Evolutionary conservation across 192 early-diverging fungal species (phyloP).

Genomic region (Backusella morwellensis): DNA sequence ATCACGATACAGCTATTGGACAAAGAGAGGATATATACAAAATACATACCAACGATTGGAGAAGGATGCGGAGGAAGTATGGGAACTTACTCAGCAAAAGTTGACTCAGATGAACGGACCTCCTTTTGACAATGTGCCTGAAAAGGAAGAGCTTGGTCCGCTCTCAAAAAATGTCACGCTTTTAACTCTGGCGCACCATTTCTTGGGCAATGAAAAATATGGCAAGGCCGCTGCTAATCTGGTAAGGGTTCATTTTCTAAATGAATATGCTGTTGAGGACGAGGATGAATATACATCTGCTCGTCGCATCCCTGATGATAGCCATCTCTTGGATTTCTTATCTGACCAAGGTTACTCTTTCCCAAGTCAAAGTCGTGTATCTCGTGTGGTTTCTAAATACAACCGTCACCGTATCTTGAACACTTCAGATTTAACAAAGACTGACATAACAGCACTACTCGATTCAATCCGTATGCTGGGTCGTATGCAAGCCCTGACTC

Average conservation of each 20-base stretch:
- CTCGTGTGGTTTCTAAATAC: constrained; percentile 42
- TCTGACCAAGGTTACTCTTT: constrained; percentile 61
- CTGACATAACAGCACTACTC: constrained; percentile 46
- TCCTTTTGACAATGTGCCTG: neutral
- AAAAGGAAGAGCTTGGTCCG: constrained; percentile 17
- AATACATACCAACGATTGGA: constrained; percentile 37
- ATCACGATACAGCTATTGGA: constrained; percentile 51
- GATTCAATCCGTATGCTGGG: constrained; percentile 54
- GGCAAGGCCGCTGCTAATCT: constrained; percentile 52
- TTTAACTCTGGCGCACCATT: constrained; percentile 50
- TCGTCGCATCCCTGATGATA: constrained; percentile 36
- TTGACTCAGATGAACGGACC: neutral
- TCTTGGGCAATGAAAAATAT: constrained; percentile 48
- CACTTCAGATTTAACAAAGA: constrained; percentile 44
- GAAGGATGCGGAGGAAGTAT: constrained; percentile 20
- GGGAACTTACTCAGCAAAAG: constrained; percentile 1
- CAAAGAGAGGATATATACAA: constrained; percentile 40
- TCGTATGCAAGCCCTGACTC: constrained; percentile 46
- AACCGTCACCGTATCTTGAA: constrained; percentile 21
- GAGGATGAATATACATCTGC: constrained; percentile 45
- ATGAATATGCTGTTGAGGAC: constrained; percentile 38
- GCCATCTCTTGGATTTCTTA: constrained; percentile 40
- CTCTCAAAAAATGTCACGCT: constrained; percentile 53
- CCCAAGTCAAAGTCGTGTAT: constrained; percentile 50
- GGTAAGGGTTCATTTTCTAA: constrained; percentile 48